Percentiles rank a stretch among this genome's conserved stretches.
phyloP scores from a whole-genome alignment of 352 stramenopile species.

The Phytophthora meadii region DNA sequence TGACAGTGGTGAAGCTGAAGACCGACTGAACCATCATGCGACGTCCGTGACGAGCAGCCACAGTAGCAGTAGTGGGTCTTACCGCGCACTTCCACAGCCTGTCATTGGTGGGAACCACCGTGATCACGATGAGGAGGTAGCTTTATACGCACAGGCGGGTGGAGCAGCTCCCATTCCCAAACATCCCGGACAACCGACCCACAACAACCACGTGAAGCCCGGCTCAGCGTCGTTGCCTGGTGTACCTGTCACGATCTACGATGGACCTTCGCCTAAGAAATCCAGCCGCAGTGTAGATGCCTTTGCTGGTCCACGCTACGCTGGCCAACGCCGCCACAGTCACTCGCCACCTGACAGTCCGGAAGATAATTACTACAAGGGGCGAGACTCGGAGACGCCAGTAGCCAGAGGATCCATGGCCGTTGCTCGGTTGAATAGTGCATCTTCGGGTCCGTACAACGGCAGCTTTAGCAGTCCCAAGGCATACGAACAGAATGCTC shows the following conservation, averaged over 20 bases:
- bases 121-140: slow-evolving; percentile 6
- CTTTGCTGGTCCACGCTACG: slow-evolving; percentile 6
- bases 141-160: slow-evolving; percentile 10
- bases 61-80: slow-evolving; percentile 38
- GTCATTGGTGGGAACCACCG: slow-evolving; percentile 22
- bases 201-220: slow-evolving; percentile 25
- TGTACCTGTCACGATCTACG: slow-evolving; percentile 35
- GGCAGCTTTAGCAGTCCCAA: slow-evolving; percentile 23
- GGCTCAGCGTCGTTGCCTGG: slow-evolving; percentile 33
- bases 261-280: slow-evolving; percentile 17
- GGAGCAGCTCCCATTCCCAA: slow-evolving; percentile 19
- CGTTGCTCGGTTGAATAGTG: slow-evolving; percentile 12
- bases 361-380: slow-evolving; percentile 25
- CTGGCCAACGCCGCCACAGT: slow-evolving; percentile 21
- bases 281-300: slow-evolving; percentile 32
- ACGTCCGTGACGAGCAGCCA: slow-evolving; percentile 33
- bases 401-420: slow-evolving; percentile 22
- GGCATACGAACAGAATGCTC: slow-evolving; percentile 13
- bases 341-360: slow-evolving; percentile 12
- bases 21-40: slow-evolving; percentile 6
- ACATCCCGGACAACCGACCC: slow-evolving; percentile 21
- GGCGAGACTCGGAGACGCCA: slow-evolving; percentile 37
- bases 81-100: slow-evolving; percentile 33
- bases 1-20: slow-evolving; percentile 37
- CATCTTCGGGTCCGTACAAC: slow-evolving; percentile 12